Evolutionary conservation across 768 basidiomycete species (phyloP).

Genomic region (Podaxis sp.): DNA sequence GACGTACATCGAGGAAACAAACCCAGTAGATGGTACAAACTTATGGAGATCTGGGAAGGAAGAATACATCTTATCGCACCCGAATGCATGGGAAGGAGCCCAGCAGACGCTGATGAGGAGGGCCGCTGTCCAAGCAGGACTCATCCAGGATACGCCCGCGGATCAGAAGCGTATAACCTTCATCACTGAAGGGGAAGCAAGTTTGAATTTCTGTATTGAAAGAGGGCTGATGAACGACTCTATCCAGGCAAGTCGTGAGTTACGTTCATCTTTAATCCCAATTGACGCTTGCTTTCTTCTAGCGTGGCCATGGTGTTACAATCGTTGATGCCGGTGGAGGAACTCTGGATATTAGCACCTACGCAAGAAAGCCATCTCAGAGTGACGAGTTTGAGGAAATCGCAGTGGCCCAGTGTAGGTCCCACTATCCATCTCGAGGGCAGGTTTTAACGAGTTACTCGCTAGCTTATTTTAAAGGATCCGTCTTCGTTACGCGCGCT

Average conservation of each 20-base stretch:
- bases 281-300: background rate
- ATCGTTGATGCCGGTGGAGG: slow-evolving; percentile 65
- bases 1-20: slow-evolving; percentile 36
- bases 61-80: slow-evolving; percentile 45
- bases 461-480: slow-evolving; percentile 43
- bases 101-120: slow-evolving; percentile 49
- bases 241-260: slow-evolving; percentile 5
- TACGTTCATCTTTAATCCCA: background rate
- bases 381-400: slow-evolving; percentile 37
- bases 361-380: slow-evolving; percentile 30
- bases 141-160: slow-evolving; percentile 31
- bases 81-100: slow-evolving; percentile 53
- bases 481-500: slow-evolving; percentile 40
- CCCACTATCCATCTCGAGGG: background rate
- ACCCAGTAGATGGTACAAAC: slow-evolving; percentile 32
- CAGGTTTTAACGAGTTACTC: background rate
- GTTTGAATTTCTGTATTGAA: slow-evolving; percentile 45
- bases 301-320: slow-evolving; percentile 46
- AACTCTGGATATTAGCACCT: slow-evolving; percentile 58
- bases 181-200: slow-evolving; percentile 56
- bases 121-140: slow-evolving; percentile 44
- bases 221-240: slow-evolving; percentile 14
- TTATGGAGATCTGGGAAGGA: slow-evolving; percentile 25
- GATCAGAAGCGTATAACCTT: slow-evolving; percentile 41
- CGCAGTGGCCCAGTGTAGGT: slow-evolving; percentile 35